Evolutionary conservation across 495 filamentous ascomycete genomes (phyloP), one percentile per base, ranked within the genome.

Genomic region (Xylaria scruposa): DNA sequence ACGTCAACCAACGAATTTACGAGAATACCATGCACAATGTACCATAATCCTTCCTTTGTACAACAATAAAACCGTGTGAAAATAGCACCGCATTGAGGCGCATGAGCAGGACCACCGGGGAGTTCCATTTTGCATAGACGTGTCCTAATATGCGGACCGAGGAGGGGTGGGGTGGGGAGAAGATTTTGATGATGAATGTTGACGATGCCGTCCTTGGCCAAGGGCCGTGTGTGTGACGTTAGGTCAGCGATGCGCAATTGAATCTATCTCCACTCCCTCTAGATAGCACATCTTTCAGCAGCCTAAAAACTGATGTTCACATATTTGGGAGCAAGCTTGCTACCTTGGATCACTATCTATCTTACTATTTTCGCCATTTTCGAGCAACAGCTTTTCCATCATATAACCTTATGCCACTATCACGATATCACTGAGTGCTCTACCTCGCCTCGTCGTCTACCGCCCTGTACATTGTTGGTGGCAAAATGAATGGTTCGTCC

Each of bases 41-140:
- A 83, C 67, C 71, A 84, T 82, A 83, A 65, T 47, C 36, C 73
- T 67, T 74, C 68, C 58, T 29, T 71, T 78, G 77, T 77, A 77
- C 72, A 74, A 77, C 72, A 79, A 71, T 40, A 67, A 71, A 71
- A 67, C 60, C 74, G 73, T 73, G 79, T 78, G 73, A 80, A 74
- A 74, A 74, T 51, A 68, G 68, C 40, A 60, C 60, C 64, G 70
- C 68, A 72, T 75, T 71, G 54, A 59, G 59, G 61, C 53, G 47
- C 40, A 58, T 47, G 61, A 56, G 69, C 21, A 56, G 24, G 36
- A 33, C 9, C 46, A 36, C 40, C 0, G 47, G 36, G 5, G 36
- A 49, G 62, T 66, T 63, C 60, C 69, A 29, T 49, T 40, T 60
- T 42, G 40, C 53, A 47, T 66, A 67, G 62, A 66, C 49, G 49